Evolutionary conservation across 2,329 filamentous ascomycete species (phyloP).

Genomic region (Fonsecaea pugnacius): DNA sequence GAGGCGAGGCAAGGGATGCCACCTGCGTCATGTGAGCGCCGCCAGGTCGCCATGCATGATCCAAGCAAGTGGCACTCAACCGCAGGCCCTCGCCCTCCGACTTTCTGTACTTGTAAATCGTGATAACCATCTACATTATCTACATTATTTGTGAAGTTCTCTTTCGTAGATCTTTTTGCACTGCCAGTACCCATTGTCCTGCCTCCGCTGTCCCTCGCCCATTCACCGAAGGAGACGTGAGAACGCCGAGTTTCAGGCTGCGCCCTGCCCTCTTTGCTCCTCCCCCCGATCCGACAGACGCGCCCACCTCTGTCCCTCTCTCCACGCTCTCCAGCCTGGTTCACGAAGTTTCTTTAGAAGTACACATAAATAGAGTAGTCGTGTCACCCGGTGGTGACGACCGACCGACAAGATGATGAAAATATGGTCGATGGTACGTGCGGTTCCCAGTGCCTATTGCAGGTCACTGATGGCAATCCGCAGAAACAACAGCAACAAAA

Average conservation of each 20-base stretch:
- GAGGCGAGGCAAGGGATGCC: not conserved
- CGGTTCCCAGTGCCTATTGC: slow-evolving; percentile 15
- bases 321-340: not conserved
- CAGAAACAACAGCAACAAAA: slow-evolving; percentile 85
- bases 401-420: slow-evolving; percentile 78
- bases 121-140: not conserved
- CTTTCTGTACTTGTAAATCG: not conserved
- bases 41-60: not conserved
- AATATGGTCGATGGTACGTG: slow-evolving; percentile 95
- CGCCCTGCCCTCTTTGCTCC: not conserved
- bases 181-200: not conserved
- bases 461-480: slow-evolving; percentile 8
- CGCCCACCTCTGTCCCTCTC: not conserved
- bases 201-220: not conserved
- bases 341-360: not conserved
- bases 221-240: not conserved
- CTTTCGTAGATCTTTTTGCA: not conserved
- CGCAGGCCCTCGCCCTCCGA: not conserved
- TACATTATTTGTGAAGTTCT: not conserved
- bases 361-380: not conserved
- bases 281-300: not conserved
- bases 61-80: not conserved
- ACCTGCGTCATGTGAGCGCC: slow-evolving; percentile 5
- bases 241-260: not conserved
- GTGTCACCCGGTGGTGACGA: slow-evolving; percentile 13